These are phyloP conservation scores for Botrytis aclada DNA, from an alignment of 2,329 filamentous ascomycete species.

Conservation along the genomic window DNA sequence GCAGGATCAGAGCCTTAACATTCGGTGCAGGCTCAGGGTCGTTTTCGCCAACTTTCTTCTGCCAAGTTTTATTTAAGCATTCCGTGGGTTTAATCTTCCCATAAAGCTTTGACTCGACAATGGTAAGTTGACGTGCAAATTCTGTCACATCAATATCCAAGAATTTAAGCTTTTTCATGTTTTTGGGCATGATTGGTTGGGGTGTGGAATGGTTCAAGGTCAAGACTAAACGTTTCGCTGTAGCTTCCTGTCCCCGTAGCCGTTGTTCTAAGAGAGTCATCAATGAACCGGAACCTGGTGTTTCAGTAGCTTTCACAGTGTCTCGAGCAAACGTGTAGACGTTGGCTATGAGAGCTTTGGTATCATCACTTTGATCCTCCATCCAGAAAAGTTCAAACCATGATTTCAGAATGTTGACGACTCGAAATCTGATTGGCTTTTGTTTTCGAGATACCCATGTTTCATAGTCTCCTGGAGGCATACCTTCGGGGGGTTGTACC, in stretches of 20 bases:
- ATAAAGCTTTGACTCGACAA: slow-evolving; percentile 92
- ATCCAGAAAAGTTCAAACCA: slow-evolving; percentile 99
- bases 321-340: slow-evolving; percentile 90
- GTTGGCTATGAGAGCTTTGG: slow-evolving; percentile 78
- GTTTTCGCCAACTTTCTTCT: slow-evolving; percentile 83
- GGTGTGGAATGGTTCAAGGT: slow-evolving; percentile 82
- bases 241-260: slow-evolving; percentile 80
- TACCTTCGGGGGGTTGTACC: slow-evolving; percentile 83
- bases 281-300: slow-evolving; percentile 79
- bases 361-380: slow-evolving; percentile 85
- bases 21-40: slow-evolving; percentile 86
- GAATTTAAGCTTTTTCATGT: slow-evolving; percentile 99
- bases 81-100: slow-evolving; percentile 95
- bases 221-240: slow-evolving; percentile 80
- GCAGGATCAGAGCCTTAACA: slow-evolving; percentile 91
- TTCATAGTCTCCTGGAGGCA: slow-evolving; percentile 74
- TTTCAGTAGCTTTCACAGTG: slow-evolving; percentile 88
- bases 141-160: slow-evolving; percentile 93
- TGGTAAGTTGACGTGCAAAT: slow-evolving; percentile 95
- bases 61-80: slow-evolving; percentile 98
- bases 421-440: slow-evolving; percentile 90
- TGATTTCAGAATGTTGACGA: slow-evolving; percentile 95
- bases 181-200: slow-evolving; percentile 89
- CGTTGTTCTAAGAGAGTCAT: slow-evolving; percentile 88
- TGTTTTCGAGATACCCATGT: slow-evolving; percentile 92